These are phyloP conservation scores for Myochromella boudieri DNA, from an alignment of 768 basidiomycete genomes.

Conservation along the genomic window DNA sequence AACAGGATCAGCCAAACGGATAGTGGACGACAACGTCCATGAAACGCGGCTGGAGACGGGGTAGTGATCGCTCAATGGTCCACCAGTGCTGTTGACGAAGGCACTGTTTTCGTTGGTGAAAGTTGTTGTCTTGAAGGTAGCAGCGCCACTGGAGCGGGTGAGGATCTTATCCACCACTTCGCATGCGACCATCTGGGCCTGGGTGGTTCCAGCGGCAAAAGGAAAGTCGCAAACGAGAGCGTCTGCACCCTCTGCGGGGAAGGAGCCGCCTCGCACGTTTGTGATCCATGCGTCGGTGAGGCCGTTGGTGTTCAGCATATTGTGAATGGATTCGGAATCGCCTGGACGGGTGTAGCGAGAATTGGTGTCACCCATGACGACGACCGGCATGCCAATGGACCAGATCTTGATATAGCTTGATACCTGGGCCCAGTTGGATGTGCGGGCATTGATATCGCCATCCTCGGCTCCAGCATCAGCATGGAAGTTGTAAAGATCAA, in stretches of 20 bases:
- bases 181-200: slow-evolving; percentile 27
- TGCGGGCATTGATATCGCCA: slow-evolving; percentile 30
- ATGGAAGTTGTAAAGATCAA: slow-evolving; percentile 39
- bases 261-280: slow-evolving; percentile 22
- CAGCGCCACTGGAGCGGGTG: slow-evolving; percentile 22
- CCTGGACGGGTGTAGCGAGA: slow-evolving; percentile 31
- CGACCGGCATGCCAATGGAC: slow-evolving; percentile 32
- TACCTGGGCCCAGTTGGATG: slow-evolving; percentile 33
- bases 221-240: slow-evolving; percentile 31
- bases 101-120: slow-evolving; percentile 31
- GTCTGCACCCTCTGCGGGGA: slow-evolving; percentile 24
- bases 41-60: slow-evolving; percentile 27
- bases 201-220: slow-evolving; percentile 28
- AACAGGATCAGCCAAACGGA: slow-evolving; percentile 30
- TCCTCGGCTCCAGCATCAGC: slow-evolving; percentile 33
- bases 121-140: slow-evolving; percentile 23
- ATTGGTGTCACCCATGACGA: slow-evolving; percentile 41
- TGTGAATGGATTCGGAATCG: slow-evolving; percentile 26
- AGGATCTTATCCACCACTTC: slow-evolving; percentile 42
- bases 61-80: slow-evolving; percentile 35
- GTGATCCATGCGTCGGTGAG: slow-evolving; percentile 33
- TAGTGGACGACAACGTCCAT: slow-evolving; percentile 29
- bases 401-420: slow-evolving; percentile 24
- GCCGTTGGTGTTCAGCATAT: slow-evolving; percentile 21
- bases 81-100: slow-evolving; percentile 28